Conservation (phyloP, 768 basidiomycete genomes). For the Glaciozyma martinii region DNA sequence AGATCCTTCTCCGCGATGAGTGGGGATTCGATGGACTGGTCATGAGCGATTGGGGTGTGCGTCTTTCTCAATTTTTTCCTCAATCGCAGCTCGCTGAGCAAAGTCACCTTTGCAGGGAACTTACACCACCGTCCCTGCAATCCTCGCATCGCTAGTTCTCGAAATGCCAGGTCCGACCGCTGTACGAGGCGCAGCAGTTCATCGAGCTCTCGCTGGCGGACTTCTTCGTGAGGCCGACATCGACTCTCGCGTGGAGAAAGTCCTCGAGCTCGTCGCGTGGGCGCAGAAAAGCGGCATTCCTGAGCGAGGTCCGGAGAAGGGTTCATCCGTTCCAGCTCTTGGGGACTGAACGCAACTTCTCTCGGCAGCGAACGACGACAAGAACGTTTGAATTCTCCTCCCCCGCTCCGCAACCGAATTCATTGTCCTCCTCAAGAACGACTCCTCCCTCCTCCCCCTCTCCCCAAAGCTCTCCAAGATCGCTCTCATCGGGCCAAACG, state of each 20-base stretch:
- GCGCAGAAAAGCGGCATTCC: neutral
- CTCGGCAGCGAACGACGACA: constrained; percentile 40
- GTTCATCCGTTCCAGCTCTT: neutral
- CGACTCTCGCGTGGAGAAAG: constrained; percentile 46
- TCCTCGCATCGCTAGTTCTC: constrained; percentile 39
- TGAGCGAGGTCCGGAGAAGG: neutral
- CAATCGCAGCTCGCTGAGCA: too few relatives aligned
- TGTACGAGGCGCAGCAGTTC: constrained; percentile 26
- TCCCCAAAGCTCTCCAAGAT: constrained; percentile 31
- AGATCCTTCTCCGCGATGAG: constrained; percentile 36
- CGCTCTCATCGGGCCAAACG: constrained; percentile 38
- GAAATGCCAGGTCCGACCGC: constrained; percentile 43
- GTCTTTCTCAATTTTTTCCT: neutral
- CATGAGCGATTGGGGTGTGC: constrained; percentile 35
- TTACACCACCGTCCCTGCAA: constrained; percentile 35
- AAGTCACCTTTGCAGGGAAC: constrained; percentile 5
- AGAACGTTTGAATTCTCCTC: constrained; percentile 42
- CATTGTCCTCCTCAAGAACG: constrained; percentile 49
- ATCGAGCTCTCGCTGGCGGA: constrained; percentile 32
- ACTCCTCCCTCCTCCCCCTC: constrained; percentile 39
- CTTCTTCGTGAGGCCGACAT: constrained; percentile 42
- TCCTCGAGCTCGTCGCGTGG: constrained; percentile 3
- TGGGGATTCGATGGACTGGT: constrained; percentile 39
- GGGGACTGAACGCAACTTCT: neutral
- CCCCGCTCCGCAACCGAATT: constrained; percentile 41